Conservation (phyloP, 495 filamentous ascomycete genomes). For the Lophium mytilinum region DNA sequence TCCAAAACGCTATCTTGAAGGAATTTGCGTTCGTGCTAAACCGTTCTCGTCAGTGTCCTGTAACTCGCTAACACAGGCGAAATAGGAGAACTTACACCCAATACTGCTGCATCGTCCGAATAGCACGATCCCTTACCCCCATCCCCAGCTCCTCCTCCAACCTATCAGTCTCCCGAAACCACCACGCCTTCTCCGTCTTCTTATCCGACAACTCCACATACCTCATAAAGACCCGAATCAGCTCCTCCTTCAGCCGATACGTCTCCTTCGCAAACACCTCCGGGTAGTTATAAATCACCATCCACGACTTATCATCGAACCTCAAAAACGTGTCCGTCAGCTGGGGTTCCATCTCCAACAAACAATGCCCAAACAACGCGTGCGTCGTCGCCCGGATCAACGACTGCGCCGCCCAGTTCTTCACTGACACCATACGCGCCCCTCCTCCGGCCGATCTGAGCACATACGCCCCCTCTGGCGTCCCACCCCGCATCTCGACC, state of each 20-base stretch:
- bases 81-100: no score
- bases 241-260: not conserved
- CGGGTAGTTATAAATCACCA: not conserved
- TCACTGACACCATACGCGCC: not conserved
- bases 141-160: not conserved
- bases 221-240: not conserved
- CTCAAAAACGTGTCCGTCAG: not conserved
- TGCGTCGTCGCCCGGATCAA: not conserved
- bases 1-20: conserved; percentile 30
- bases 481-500: not conserved
- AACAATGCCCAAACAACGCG: not conserved
- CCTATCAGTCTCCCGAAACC: not conserved
- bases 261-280: not conserved
- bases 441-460: not conserved
- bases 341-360: not conserved
- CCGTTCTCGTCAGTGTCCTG: not conserved
- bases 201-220: not conserved
- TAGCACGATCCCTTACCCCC: not conserved
- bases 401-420: not conserved
- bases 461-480: not conserved
- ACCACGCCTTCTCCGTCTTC: not conserved
- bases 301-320: not conserved
- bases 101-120: not conserved
- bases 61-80: not conserved
- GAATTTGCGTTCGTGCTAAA: conserved; percentile 24